Conservation (phyloP, 2,329 filamentous ascomycete genomes). For the Cryphonectria japonica region DNA sequence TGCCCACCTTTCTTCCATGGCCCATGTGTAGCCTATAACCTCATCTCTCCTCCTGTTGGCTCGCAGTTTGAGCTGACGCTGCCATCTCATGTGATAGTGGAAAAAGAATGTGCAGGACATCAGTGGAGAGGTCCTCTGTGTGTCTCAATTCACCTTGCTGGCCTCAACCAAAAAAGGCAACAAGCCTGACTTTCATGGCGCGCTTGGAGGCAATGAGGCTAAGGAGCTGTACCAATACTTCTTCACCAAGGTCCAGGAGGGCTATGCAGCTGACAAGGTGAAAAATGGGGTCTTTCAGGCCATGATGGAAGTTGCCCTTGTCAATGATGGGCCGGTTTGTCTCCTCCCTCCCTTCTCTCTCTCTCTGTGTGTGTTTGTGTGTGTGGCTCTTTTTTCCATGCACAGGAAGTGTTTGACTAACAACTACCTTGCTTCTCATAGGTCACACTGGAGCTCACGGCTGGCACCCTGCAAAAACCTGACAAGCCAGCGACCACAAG, state of each 20-base stretch:
- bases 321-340: slow-evolving; percentile 78
- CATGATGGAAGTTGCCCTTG: slow-evolving; percentile 95
- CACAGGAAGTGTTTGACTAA: slow-evolving; percentile 20
- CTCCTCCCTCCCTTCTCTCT: not conserved
- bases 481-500: slow-evolving; percentile 6
- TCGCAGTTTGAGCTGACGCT: slow-evolving; percentile 14
- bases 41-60: not conserved
- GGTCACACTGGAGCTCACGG: slow-evolving; percentile 41
- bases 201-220: slow-evolving; percentile 77
- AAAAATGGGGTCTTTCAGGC: slow-evolving; percentile 97
- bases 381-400: not conserved
- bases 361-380: too few relatives aligned
- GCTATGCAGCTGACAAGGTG: slow-evolving; percentile 75
- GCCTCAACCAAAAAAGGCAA: slow-evolving; percentile 94
- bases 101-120: slow-evolving; percentile 89
- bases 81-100: slow-evolving; percentile 63
- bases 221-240: slow-evolving; percentile 84
- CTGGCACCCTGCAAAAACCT: slow-evolving; percentile 20
- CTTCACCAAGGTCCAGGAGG: slow-evolving; percentile 71
- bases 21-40: not conserved
- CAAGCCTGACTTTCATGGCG: slow-evolving; percentile 93
- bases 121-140: slow-evolving; percentile 89
- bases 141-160: slow-evolving; percentile 95
- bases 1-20: not conserved
- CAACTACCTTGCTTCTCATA: slow-evolving; percentile 26